Evolutionary conservation across 208 protist genomes (phyloP), one percentile per base, ranked within the genome.

Genomic region (Phytomonas francai): DNA sequence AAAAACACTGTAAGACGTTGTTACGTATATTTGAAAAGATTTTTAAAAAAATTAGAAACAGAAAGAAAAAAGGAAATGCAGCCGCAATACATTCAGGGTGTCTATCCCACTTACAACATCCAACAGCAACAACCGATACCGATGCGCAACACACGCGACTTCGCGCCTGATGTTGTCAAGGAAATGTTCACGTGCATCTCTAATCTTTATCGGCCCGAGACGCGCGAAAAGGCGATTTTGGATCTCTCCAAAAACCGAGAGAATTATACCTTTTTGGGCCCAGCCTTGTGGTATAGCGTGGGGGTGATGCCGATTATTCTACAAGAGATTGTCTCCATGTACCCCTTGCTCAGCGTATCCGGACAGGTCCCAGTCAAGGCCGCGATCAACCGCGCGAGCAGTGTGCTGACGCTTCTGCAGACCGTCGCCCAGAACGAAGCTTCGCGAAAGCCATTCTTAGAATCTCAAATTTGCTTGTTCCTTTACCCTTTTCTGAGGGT

Each of bases 401-500:
- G 99, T 83, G 97, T 98, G 16, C 82, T 99, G 5, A 98, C 98
- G 14, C 87, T 99, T 16, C 85, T 99, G n/a, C 98, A 99, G 78
- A 98, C 94, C 58, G 96, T 99, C 8, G 98, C 98, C 1, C 97
- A 95, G 25, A 95, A 99, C 79, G 83, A 89, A 16, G 96, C 98
- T 4, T 99, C 98, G 27, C 91, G 99, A 36, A 83, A 84, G 31
- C 84, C 93, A n/a, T 99, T 99, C 77, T 73, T 99, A n/a, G 96
- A 98, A 42, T 97, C 98, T 3, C 97, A 99, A 65, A 99, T 99
- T 64, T 98, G 98, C 54, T 89, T 99, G 51, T 99, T 99, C 74
- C 88, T 99, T 12, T 99, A 99, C 77, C 99, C 99, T 16, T 99
- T 99, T 78, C 89, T 99, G 27, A 98, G 98, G 76, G 98, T 96